A percentile compares a stretch with the other conserved stretches of the same genome.
These are phyloP conservation scores for Silybum marianum DNA, from an alignment of 129 eudicot species.

Conservation along the genomic window DNA sequence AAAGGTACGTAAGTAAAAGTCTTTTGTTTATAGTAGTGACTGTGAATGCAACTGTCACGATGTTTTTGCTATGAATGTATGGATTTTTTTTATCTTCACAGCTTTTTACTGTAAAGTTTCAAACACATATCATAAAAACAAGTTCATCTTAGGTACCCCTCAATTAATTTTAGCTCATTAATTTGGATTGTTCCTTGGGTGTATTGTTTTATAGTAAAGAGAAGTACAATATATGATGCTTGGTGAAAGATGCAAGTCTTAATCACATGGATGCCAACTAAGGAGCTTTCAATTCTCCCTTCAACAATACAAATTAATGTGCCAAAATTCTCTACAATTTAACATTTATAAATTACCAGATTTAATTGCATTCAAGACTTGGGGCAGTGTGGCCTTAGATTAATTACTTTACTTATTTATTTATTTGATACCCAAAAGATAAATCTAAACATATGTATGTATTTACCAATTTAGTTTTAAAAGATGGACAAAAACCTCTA, in stretches of 20 bases:
- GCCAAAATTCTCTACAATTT: background rate
- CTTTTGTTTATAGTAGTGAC: too few relatives aligned
- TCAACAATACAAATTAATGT: background rate
- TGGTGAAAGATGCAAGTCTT: background rate
- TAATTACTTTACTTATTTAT: background rate
- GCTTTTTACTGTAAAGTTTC: too few relatives aligned
- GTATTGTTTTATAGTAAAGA: background rate
- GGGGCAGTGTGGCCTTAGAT: conserved; percentile 6
- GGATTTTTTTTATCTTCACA: too few relatives aligned
- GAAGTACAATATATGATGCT: background rate
- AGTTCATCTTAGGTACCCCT: too few relatives aligned
- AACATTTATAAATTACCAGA: background rate
- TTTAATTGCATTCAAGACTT: background rate
- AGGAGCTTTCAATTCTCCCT: background rate
- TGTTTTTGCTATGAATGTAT: too few relatives aligned
- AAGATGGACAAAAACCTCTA: too few relatives aligned
- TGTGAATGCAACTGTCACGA: too few relatives aligned
- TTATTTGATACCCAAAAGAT: background rate
- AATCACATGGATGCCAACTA: conserved; percentile 3
- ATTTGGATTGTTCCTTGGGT: background rate
- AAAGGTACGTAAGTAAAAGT: too few relatives aligned
- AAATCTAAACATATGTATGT: background rate
- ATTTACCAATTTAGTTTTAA: background rate
- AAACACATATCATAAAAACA: too few relatives aligned
- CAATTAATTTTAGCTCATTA: too few relatives aligned